Evolutionary conservation across 2,329 filamentous ascomycete genomes (phyloP).

Genomic region (Curvularia verruculosa): DNA sequence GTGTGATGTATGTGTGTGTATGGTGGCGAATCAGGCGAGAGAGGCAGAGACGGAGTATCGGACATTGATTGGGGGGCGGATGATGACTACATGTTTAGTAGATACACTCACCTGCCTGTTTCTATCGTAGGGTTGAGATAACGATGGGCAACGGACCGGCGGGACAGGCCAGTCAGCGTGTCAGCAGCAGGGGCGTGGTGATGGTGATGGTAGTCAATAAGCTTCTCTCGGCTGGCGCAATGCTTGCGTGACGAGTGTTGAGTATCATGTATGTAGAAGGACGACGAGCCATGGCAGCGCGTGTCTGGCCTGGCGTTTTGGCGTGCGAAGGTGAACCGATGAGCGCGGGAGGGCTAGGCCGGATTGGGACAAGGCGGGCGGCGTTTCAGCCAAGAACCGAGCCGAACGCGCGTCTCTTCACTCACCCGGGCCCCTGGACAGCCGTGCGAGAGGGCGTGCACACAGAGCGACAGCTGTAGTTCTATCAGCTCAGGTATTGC

Average conservation of each 20-base stretch:
- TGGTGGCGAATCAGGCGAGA: background rate
- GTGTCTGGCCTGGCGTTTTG: background rate
- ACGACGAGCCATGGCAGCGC: too few species aligned
- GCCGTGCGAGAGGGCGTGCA: background rate
- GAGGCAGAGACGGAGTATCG: background rate
- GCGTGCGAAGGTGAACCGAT: background rate
- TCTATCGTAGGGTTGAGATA: background rate
- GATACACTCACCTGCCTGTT: background rate
- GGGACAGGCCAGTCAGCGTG: background rate
- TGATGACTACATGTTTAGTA: background rate
- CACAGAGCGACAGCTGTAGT: constrained; percentile 1
- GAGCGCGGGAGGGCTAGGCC: constrained; percentile 20
- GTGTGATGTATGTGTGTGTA: too few species aligned
- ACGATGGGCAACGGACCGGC: background rate
- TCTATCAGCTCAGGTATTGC: too few species aligned
- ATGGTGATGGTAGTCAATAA: background rate
- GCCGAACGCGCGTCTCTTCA: constrained; percentile 22
- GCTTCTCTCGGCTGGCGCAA: constrained; percentile 2
- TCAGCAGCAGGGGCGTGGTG: constrained; percentile 2
- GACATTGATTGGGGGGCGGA: background rate
- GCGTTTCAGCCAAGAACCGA: constrained; percentile 26
- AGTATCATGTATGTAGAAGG: too few species aligned
- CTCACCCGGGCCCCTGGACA: constrained; percentile 2
- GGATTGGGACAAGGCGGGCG: constrained; percentile 9
- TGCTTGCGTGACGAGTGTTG: too few species aligned